Evolutionary conservation across 495 filamentous ascomycete genomes (phyloP).

Genomic region (Penicillium pancosmium): DNA sequence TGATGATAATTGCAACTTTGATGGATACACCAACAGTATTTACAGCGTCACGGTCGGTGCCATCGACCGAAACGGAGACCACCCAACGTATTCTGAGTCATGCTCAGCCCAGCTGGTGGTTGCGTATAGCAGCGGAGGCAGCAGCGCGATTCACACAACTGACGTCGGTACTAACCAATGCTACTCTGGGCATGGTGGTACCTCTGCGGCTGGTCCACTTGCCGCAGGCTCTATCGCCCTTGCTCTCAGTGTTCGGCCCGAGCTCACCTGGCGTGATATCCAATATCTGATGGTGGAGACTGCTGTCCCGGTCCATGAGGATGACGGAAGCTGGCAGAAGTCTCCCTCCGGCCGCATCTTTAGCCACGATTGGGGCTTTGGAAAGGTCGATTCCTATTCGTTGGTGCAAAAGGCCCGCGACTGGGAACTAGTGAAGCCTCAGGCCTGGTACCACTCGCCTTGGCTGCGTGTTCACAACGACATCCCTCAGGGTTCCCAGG

Average conservation of each 20-base stretch:
- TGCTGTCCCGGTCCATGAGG: conserved; percentile 75
- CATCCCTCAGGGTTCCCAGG: conserved; percentile 85
- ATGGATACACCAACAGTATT: conserved; percentile 98
- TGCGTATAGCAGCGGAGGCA: conserved; percentile 90
- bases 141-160: conserved; percentile 91
- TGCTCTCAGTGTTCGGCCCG: conserved; percentile 82
- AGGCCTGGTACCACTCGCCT: conserved; percentile 91
- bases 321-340: conserved; percentile 77
- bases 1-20: conserved; percentile 98
- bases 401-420: conserved; percentile 84
- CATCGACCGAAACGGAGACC: conserved; percentile 79
- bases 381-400: conserved; percentile 86
- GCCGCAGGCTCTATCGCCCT: conserved; percentile 92
- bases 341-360: conserved; percentile 81
- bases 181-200: conserved; percentile 80
- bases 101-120: conserved; percentile 96
- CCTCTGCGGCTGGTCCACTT: conserved; percentile 93
- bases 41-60: conserved; percentile 97
- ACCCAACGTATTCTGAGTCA: conserved; percentile 92
- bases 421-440: conserved; percentile 91
- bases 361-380: conserved; percentile 93
- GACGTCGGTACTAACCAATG: conserved; percentile 87
- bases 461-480: conserved; percentile 86
- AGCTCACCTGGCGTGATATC: conserved; percentile 90
- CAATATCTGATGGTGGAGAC: conserved; percentile 88